A percentile compares a stretch with the other conserved stretches of the same genome.
These are phyloP conservation scores for Colletotrichum australisinense DNA, from an alignment of 2,329 filamentous ascomycete genomes.

Conservation along the genomic window DNA sequence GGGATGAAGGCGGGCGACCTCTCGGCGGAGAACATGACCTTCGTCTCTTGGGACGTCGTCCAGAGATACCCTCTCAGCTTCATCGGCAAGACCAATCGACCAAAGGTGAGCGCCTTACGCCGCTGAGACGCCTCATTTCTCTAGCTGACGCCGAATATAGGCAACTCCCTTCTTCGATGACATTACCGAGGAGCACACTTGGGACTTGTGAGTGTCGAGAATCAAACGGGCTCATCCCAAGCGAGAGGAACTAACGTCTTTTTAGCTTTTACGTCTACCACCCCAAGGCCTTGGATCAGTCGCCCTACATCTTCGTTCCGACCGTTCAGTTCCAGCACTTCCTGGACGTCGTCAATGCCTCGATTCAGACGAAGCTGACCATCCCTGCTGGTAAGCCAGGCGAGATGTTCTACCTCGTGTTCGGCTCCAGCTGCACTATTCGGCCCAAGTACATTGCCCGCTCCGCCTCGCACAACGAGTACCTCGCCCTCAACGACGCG, in stretches of 20 bases:
- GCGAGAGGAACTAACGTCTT: neutral
- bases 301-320: conserved; percentile 75
- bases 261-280: conserved; percentile 75
- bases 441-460: conserved; percentile 76
- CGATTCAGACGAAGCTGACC: conserved; percentile 62
- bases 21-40: conserved; percentile 45
- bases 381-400: conserved; percentile 66
- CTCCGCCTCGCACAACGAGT: conserved; percentile 46
- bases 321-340: conserved; percentile 74
- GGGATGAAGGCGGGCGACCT: conserved; percentile 24
- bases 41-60: conserved; percentile 66
- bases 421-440: conserved; percentile 69
- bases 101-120: conserved; percentile 50
- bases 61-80: conserved; percentile 69
- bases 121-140: neutral
- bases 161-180: conserved; percentile 64
- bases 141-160: conserved; percentile 43
- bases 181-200: conserved; percentile 70
- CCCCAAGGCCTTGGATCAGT: conserved; percentile 55
- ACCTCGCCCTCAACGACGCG: conserved; percentile 3
- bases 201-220: conserved; percentile 77
- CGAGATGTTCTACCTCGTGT: conserved; percentile 70
- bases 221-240: neutral
- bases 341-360: conserved; percentile 72
- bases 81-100: conserved; percentile 64